These are phyloP conservation scores for Apiotrichum sp. DNA, from an alignment of 1,284 basidiomycete species.

Conservation along the genomic window DNA sequence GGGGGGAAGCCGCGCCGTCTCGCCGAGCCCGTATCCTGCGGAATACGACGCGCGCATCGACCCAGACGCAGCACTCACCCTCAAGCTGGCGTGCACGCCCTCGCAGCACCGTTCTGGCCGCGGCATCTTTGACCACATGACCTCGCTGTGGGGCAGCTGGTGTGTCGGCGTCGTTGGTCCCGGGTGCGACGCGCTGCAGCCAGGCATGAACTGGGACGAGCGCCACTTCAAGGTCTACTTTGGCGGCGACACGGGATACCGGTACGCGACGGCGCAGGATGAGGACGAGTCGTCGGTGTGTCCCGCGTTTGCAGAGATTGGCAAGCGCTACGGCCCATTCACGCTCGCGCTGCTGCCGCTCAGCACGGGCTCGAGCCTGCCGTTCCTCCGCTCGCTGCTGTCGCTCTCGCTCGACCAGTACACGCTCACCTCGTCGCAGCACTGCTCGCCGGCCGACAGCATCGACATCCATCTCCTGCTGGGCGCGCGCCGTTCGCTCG, in stretches of 20 bases:
- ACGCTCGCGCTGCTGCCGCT: slow-evolving; percentile 40
- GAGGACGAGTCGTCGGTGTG: slow-evolving; percentile 32
- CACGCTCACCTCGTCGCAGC: slow-evolving; percentile 43
- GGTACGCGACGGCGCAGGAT: slow-evolving; percentile 43
- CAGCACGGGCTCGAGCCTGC: slow-evolving; percentile 43
- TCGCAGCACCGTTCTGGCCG: slow-evolving; percentile 46
- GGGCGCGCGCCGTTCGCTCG: slow-evolving; percentile 30
- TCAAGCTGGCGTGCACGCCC: slow-evolving; percentile 44
- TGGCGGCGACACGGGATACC: slow-evolving; percentile 46
- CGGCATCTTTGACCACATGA: slow-evolving; percentile 45
- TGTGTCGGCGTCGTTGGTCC: slow-evolving; percentile 37
- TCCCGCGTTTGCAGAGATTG: slow-evolving; percentile 45
- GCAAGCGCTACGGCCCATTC: slow-evolving; percentile 38
- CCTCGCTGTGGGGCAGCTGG: slow-evolving; percentile 46
- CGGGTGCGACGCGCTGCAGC: slow-evolving; percentile 19
- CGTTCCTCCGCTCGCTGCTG: slow-evolving; percentile 43
- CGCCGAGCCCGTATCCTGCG: neutral
- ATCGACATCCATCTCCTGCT: slow-evolving; percentile 40
- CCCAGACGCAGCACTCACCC: slow-evolving; percentile 17
- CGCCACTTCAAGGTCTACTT: slow-evolving; percentile 40
- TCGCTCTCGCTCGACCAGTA: slow-evolving; percentile 46
- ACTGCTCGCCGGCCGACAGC: slow-evolving; percentile 44
- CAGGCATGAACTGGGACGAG: slow-evolving; percentile 32
- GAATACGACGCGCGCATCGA: slow-evolving; percentile 2
- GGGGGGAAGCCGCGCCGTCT: neutral